Percentiles rank a stretch among this genome's conserved stretches.
Evolutionary conservation across 768 basidiomycete genomes (phyloP).

Genomic region (Lactarius vividus): DNA sequence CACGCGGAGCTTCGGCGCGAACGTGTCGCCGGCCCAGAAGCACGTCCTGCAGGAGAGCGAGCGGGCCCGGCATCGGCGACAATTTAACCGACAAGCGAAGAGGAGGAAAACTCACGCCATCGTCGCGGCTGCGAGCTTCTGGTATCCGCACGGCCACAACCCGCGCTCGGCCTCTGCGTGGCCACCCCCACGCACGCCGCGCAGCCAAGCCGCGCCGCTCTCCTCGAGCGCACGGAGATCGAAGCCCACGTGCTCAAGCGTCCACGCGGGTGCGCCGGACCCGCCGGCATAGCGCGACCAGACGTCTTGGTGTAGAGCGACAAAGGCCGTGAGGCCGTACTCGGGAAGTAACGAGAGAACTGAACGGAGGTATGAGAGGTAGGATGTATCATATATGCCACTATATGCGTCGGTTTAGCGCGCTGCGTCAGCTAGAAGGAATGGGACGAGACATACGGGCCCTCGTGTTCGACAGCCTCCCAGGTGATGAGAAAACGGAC

Average conservation of each 20-base stretch:
- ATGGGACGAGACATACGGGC: constrained; percentile 61
- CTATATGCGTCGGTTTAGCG: constrained; percentile 38
- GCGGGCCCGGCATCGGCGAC: constrained; percentile 2
- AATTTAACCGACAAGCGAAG: background rate
- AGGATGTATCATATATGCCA: constrained; percentile 80
- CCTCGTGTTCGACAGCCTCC: constrained; percentile 95
- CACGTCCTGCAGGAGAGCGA: constrained; percentile 55
- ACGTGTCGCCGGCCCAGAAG: constrained; percentile 91
- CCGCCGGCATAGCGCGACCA: constrained; percentile 96
- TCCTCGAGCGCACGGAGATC: constrained; percentile 77
- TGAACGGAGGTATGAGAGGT: constrained; percentile 71
- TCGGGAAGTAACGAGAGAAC: constrained; percentile 68
- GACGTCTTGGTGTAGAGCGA: constrained; percentile 90
- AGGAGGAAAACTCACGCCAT: constrained; percentile 65
- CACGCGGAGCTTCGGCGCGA: constrained; percentile 70
- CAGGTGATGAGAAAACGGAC: constrained; percentile 94
- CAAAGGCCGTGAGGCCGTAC: constrained; percentile 71
- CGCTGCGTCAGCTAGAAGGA: background rate
- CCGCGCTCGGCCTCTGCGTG: constrained; percentile 77
- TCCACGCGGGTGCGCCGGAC: constrained; percentile 97
- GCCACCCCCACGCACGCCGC: constrained; percentile 74
- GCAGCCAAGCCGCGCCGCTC: constrained; percentile 83
- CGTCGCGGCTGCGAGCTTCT: constrained; percentile 88
- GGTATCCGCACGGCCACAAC: constrained; percentile 91
- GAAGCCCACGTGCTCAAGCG: constrained; percentile 81